These are phyloP conservation scores for Apiospora marii DNA, from an alignment of 2,329 filamentous ascomycete species.

Conservation along the genomic window DNA sequence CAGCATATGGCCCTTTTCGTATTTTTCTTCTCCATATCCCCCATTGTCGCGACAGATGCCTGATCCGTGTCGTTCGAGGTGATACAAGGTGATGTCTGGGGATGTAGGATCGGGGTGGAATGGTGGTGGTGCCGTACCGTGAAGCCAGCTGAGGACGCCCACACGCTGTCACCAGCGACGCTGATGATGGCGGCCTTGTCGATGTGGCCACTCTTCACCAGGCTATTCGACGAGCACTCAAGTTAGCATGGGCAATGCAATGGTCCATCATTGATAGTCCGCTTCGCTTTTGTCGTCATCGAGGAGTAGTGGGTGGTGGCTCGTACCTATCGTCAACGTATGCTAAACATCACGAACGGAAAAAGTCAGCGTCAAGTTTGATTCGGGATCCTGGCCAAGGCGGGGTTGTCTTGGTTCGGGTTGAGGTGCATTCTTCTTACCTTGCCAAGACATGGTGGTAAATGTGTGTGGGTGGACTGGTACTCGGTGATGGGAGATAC, in stretches of 20 bases:
- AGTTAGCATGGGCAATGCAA: conserved; percentile 3
- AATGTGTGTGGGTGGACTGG: conserved; percentile 25
- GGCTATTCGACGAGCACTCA: conserved; percentile 58
- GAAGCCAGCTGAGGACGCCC: conserved; percentile 77
- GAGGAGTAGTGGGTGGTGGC: conserved; percentile 1
- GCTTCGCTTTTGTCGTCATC: neutral
- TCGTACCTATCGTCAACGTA: conserved; percentile 69
- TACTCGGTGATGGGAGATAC: conserved; percentile 8
- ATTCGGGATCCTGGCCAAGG: neutral
- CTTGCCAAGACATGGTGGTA: conserved; percentile 75
- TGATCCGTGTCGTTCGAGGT: neutral
- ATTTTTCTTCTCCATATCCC: conserved; percentile 18
- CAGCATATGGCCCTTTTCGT: neutral
- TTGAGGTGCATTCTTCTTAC: conserved; percentile 52
- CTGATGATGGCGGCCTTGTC: conserved; percentile 89
- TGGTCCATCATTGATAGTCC: neutral
- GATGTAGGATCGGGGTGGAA: neutral
- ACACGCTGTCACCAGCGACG: conserved; percentile 78
- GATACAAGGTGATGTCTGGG: neutral
- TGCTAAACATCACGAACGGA: conserved; percentile 41
- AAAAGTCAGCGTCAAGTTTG: conserved; percentile 38
- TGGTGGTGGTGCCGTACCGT: conserved; percentile 60
- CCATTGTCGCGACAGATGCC: neutral
- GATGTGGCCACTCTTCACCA: conserved; percentile 80
- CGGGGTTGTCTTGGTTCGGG: conserved; percentile 23